A percentile compares a stretch with the other conserved stretches of the same genome.
Conservation (phyloP, 495 filamentous ascomycete species). For the Xylaria telfairii region DNA sequence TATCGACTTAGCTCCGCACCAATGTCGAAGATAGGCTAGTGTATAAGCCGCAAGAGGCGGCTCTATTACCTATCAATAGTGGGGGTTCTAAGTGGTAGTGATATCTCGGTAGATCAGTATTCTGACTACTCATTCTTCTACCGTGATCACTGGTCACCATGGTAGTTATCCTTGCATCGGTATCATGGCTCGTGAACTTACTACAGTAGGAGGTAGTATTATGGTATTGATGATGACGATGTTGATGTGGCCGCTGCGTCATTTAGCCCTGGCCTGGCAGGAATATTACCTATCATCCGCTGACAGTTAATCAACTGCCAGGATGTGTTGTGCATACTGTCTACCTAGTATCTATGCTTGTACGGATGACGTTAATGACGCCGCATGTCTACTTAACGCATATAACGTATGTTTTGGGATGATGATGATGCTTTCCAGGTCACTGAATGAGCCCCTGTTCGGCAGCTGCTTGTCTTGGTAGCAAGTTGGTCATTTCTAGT, state of each 20-base stretch:
- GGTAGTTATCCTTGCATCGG: background rate
- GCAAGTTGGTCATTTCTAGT: background rate
- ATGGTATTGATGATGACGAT: background rate
- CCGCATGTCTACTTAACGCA: background rate
- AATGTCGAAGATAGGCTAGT: background rate
- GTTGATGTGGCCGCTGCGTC: background rate
- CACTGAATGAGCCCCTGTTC: background rate
- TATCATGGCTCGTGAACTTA: background rate
- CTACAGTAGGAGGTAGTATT: background rate
- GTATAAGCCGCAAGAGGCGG: constrained; percentile 5
- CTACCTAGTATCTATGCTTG: background rate
- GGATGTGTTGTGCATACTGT: constrained; percentile 12
- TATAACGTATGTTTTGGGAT: background rate
- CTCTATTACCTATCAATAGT: constrained; percentile 11
- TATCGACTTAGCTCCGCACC: background rate
- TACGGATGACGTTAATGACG: background rate
- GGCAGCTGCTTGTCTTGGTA: background rate
- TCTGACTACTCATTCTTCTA: background rate
- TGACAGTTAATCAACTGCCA: background rate
- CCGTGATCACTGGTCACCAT: background rate
- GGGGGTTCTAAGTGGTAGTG: background rate
- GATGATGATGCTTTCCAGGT: background rate
- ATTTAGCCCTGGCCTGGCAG: background rate
- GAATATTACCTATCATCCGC: background rate
- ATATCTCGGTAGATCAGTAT: background rate